Base-by-base conservation (phyloP, 495 filamentous ascomycete genomes). In the Xylaria bambusicola region DNA sequence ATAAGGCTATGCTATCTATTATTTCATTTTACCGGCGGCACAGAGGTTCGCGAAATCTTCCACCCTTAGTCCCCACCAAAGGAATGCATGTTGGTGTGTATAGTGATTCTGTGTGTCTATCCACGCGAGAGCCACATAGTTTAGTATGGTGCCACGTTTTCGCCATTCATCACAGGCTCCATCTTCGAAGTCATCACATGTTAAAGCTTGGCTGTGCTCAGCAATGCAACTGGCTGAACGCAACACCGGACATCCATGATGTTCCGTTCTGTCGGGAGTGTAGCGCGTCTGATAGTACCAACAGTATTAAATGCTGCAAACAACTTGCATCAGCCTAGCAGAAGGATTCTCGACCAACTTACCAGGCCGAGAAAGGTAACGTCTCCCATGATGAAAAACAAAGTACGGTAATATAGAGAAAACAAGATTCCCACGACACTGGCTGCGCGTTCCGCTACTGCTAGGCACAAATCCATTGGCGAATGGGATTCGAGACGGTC, bases 101-200 rank as follows among this genome's bases (percentile, higher is more conserved):
- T 33, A 33, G 5, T 5, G 29, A 33, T 33, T 33, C 29, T 33
- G 10, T 10, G 5, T 10, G 5, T 33, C 29, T 10, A 33, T 33
- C 29, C 29, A 33, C 29, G 29, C 8, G 36, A 15, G 36, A 38
- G 10, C 5, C 31, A 23, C 1, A 21, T 9, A 38, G 12, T 24
- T n/a, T n/a, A n/a, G n/a, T 56, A 46, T 31, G 44, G 31, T 48
- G 42, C 31, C 53, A 56, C 53, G 44, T 56, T 35, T 38, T 33
- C n/a, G 8, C 21, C 31, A 23, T 7, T 10, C n/a, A 2, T 12
- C 17, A 46, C 0, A 24, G 15, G 15, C 52, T 15, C 17, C 6
- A 24, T 46, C 15, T 0, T 21, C 10, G 12, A 21, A 38, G 9
- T 15, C 29, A 8, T 31, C 26, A 29, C 8, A 24, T 46, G 18